Percentiles rank a stretch among this genome's conserved stretches.
Evolutionary conservation across 495 filamentous ascomycete genomes (phyloP).

Genomic region (Pyronema domesticum): DNA sequence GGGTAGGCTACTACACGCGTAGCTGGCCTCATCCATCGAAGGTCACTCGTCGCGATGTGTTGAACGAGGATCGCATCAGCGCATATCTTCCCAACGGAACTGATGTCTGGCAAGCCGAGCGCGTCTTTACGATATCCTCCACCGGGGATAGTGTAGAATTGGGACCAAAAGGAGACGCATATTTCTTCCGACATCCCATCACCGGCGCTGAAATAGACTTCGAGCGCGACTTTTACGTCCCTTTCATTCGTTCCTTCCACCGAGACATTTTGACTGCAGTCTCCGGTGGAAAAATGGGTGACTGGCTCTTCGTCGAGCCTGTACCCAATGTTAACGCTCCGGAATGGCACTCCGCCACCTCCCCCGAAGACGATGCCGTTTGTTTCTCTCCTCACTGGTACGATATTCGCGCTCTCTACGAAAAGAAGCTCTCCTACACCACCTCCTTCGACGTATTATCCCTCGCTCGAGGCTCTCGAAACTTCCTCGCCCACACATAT

Average conservation of each 20-base stretch:
- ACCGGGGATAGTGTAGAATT: conserved; percentile 4
- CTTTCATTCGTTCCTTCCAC: conserved; percentile 18
- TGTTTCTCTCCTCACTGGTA: conserved; percentile 60
- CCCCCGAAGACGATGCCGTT: conserved; percentile 44
- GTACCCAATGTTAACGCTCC: conserved; percentile 20
- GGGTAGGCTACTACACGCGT: conserved; percentile 12
- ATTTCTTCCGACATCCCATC: conserved; percentile 44
- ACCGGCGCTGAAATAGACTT: conserved; percentile 45
- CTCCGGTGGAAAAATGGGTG: conserved; percentile 8
- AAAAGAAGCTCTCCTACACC: conserved; percentile 47
- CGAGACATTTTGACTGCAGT: conserved; percentile 6
- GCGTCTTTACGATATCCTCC: conserved; percentile 11
- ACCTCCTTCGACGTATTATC: conserved; percentile 49
- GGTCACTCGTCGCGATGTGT: conserved; percentile 8
- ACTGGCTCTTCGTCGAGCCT: conserved; percentile 23
- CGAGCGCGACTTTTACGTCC: conserved; percentile 29
- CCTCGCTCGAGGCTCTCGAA: conserved; percentile 20
- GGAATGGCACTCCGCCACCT: conserved; percentile 3
- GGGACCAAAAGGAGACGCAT: conserved; percentile 23
- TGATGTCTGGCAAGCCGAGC: conserved; percentile 22
- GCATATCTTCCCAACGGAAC: conserved; percentile 15
- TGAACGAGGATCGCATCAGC: conserved; percentile 11
- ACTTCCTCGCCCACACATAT: conserved; percentile 23
- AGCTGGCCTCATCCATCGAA: conserved; percentile 24
- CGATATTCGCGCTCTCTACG: conserved; percentile 53